These are phyloP conservation scores for Penicillium crystallinum DNA, from an alignment of 495 filamentous ascomycete species.

Conservation along the genomic window DNA sequence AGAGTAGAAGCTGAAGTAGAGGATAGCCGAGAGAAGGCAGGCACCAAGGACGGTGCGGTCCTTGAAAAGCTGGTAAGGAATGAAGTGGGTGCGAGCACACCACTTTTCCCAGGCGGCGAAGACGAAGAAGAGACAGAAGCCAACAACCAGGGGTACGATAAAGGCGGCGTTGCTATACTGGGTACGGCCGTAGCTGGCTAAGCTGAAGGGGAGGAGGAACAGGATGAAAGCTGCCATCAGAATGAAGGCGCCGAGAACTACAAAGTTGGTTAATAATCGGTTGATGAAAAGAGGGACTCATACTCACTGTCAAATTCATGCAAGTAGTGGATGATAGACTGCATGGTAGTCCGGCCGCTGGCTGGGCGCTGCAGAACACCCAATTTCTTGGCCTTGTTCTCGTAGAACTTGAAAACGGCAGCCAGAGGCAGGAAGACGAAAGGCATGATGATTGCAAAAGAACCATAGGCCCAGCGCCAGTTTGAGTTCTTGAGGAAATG, in stretches of 20 bases:
- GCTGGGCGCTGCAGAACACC: constrained; percentile 32
- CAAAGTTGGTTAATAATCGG: not conserved
- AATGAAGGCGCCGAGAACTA: constrained; percentile 52
- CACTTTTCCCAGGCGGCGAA: constrained; percentile 58
- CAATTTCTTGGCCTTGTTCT: constrained; percentile 51
- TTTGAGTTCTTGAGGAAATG: constrained; percentile 46
- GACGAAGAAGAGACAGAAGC: constrained; percentile 48
- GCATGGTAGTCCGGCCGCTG: constrained; percentile 42
- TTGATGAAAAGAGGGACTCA: not conserved
- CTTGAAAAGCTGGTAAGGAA: constrained; percentile 54
- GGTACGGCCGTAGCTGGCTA: constrained; percentile 40
- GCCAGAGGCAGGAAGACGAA: constrained; percentile 50
- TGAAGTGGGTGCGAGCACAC: constrained; percentile 51
- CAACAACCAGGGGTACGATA: constrained; percentile 55
- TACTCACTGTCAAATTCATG: constrained; percentile 56
- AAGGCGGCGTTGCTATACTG: constrained; percentile 49
- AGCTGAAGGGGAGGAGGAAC: constrained; percentile 59
- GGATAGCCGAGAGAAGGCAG: constrained; percentile 46
- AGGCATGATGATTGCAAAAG: constrained; percentile 56
- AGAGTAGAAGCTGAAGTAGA: constrained; percentile 61
- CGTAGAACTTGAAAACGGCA: constrained; percentile 52
- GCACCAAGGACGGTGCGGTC: constrained; percentile 63
- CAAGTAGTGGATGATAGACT: constrained; percentile 50
- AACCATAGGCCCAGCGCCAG: constrained; percentile 61
- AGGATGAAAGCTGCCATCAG: constrained; percentile 54